Evolutionary conservation across 2,329 filamentous ascomycete species (phyloP), one percentile per base, ranked within the genome.

Genomic region (Trichoderma arundinaceum): DNA sequence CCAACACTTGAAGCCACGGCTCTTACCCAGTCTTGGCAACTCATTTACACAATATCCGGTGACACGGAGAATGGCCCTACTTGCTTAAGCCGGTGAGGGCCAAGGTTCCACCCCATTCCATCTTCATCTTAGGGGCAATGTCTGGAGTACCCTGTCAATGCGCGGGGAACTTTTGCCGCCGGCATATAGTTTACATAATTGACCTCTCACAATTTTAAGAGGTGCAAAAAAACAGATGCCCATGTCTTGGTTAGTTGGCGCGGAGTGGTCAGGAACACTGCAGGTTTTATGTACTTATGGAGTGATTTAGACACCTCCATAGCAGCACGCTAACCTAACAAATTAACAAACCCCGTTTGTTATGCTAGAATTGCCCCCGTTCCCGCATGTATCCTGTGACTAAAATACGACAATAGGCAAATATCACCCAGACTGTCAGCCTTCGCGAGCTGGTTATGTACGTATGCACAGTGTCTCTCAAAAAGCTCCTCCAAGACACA

Each of bases 151-250:
- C 58, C 38, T 62, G 58, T 33, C 48, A 17, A 43, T 43, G 35
- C 22, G 58, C 58, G 58, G 58, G 58, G 58, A 52, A 62, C 48
- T 52, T 33, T 43, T 52, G 58, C 54, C 54, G 41, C 43, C 41
- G 43, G 41, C 17, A 54, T 19, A 49, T n/a, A 44, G 32, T 62
- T 62, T 52, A 62, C 58, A 52, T 62, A 52, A 52, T 53, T 62
- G 22, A 35, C 9, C 28, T 44, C 48, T 53, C 38, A 13, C 44
- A 51, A 48, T 51, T 51, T 22, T 39, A 13, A 38, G 35, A 49
- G 57, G 35, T 12, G 53, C 22, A 28, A 28, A 44, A 33, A n/a
- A 33, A 44, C 1, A 44, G 39, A 43, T 17, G 54, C 53, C 44
- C 33, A 56, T 32, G 44, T 32, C 57, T 32, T 13, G 43, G 17